Evolutionary conservation across 345 rosid genomes (phyloP), one percentile per base, ranked within the genome.

Genomic region (Diplotaxis tenuifolia): DNA sequence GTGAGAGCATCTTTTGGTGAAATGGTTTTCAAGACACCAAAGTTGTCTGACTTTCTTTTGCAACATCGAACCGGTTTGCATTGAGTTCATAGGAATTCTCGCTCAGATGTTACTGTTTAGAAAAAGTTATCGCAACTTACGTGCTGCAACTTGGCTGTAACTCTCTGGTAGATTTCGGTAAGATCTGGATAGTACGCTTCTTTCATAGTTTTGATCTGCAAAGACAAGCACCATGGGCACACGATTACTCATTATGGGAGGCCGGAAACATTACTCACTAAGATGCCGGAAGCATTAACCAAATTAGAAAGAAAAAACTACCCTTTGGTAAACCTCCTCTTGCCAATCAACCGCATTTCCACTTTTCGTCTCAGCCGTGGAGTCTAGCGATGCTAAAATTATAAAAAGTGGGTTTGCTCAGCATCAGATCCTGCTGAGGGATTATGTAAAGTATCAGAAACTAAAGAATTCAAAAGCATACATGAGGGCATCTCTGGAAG

Each of bases 241-340:
- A 69, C 11, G 4, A 23, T 20, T 50, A 75, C 36, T 55, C 54
- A 62, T 19, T 14, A 50, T 9, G 47, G n/a, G 45, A 38, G 45
- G 15, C n/a, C 45, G 5, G 45, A 11, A 38, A 15, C 47, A 38
- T 38, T 38, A 38, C 47, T 14, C 47, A 38, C 38, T 32, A 38
- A 38, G 5, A 25, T 3, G 4, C 28, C 28, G 4, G 28, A 25
- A 25, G 28, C 28, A 25, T 25, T 25, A 63, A 23, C 49, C 20
- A 65, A 25, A 25, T 25, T 36, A 36, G 1, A 38, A 38, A 38
- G 47, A 38, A 4, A 38, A 71, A 28, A 65, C n/a, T 78, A 92
- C 99, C 98, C 92, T 90, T 71, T 87, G 93, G 71, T 72, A 87
- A 74, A 82, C 82, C 80, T 95, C 98, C 81, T 95, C 98, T 83